Evolutionary conservation across 2,329 filamentous ascomycete genomes (phyloP).

Genomic region (Pseudogymnoascus sp.): DNA sequence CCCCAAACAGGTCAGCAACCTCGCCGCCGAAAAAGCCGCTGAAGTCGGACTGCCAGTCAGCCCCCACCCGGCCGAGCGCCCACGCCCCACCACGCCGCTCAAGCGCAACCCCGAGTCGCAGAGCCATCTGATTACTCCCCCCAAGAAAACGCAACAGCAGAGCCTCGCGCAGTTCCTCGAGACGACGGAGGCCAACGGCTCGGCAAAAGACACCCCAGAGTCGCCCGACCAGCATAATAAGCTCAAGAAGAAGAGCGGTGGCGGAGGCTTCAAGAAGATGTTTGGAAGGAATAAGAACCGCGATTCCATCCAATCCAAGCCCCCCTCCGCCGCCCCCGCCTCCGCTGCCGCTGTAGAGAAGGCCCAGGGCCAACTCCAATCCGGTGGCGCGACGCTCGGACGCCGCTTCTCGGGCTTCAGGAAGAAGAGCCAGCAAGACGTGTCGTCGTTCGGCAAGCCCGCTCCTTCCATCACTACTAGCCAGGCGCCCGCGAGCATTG

Average conservation of each 20-base stretch:
- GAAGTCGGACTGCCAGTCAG: slow-evolving; percentile 21
- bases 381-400: slow-evolving; percentile 25
- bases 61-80: slow-evolving; percentile 16
- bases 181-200: background rate
- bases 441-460: slow-evolving; percentile 11
- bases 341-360: slow-evolving; percentile 48
- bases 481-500: slow-evolving; percentile 23
- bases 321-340: slow-evolving; percentile 34
- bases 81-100: background rate
- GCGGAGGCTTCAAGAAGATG: slow-evolving; percentile 53
- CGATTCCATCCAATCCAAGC: slow-evolving; percentile 39
- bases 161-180: background rate
- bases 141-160: background rate
- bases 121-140: background rate
- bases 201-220: background rate
- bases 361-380: slow-evolving; percentile 27
- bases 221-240: slow-evolving; percentile 37
- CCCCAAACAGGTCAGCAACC: slow-evolving; percentile 14
- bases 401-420: slow-evolving; percentile 36
- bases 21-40: slow-evolving; percentile 30
- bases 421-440: slow-evolving; percentile 26
- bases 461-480: slow-evolving; percentile 15
- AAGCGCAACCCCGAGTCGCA: background rate
- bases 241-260: slow-evolving; percentile 42
- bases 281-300: slow-evolving; percentile 58